Evolutionary conservation across 352 stramenopile genomes (phyloP).

Genomic region (Phytophthora citricola): DNA sequence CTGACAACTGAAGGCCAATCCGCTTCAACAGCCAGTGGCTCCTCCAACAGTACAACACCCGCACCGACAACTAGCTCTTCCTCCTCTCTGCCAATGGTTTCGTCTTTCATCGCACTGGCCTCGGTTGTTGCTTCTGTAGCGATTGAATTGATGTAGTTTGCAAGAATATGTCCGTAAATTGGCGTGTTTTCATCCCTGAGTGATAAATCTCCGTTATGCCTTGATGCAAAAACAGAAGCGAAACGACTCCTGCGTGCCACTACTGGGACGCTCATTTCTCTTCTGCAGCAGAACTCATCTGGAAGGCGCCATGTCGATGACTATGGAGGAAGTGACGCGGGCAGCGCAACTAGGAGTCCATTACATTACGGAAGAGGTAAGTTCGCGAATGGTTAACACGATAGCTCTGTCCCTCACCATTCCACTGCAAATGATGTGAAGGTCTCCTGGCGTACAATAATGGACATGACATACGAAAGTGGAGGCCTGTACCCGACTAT

Average conservation of each 20-base stretch:
- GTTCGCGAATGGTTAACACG: neutral
- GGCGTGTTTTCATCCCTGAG: neutral
- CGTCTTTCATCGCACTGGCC: neutral
- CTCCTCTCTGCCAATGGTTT: neutral
- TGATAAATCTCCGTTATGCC: slow-evolving; percentile 2
- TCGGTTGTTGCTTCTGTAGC: neutral
- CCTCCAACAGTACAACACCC: slow-evolving; percentile 20
- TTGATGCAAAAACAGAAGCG: slow-evolving; percentile 15
- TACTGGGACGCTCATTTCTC: neutral
- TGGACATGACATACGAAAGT: slow-evolving; percentile 59
- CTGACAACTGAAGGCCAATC: slow-evolving; percentile 12
- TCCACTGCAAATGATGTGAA: slow-evolving; percentile 19
- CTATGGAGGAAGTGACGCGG: slow-evolving; percentile 35
- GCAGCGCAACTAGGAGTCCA: slow-evolving; percentile 30
- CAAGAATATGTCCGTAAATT: neutral
- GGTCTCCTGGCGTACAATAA: slow-evolving; percentile 50
- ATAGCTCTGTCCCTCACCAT: neutral
- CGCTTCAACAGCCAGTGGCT: slow-evolving; percentile 7
- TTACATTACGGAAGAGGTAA: slow-evolving; percentile 36
- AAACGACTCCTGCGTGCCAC: slow-evolving; percentile 18
- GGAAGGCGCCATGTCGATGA: slow-evolving; percentile 21
- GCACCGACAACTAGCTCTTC: slow-evolving; percentile 19
- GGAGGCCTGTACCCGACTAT: slow-evolving; percentile 68
- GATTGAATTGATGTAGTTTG: slow-evolving; percentile 8
- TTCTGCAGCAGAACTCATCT: neutral